Base-by-base conservation (phyloP, 2,329 filamentous ascomycete genomes). In the Sporothrix dimorphospora region DNA sequence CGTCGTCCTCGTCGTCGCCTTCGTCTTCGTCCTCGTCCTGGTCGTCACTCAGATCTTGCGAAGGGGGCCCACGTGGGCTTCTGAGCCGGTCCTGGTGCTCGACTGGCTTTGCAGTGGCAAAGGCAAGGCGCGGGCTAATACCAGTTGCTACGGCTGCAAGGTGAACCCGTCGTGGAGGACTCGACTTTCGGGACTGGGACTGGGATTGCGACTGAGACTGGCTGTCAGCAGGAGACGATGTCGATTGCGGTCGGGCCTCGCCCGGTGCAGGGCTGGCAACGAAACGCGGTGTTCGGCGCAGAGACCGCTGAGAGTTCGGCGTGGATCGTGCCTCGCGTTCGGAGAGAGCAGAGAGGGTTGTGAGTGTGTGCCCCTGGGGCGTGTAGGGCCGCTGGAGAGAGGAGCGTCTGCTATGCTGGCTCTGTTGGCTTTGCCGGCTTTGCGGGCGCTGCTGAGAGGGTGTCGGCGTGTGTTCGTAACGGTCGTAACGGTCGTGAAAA, bases 401-500 rank as follows among this genome's bases (percentile, higher is more conserved):
- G 76, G 76, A 75, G 71, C 78, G 83, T 81, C n/a, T 61, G 68
- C 81, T 79, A 76, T 79, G 80, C 80, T 82, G 82, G 79, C 78
- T 81, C 77, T 42, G 57, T 19, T 63, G 57, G 11, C 34, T 63
- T 79, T 78, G 73, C 79, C 77, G 76, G 69, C 69, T 59, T 63
- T 66, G 69, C 21, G 63, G 69, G 47, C 57, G 38, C 70, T 49
- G 47, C 49, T 51, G 68, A 16, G 47, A 69, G 47, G 77, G 75
- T 74, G 81, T 75, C 72, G 79, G 63, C n/a, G 81, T 77, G 81
- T 80, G 78, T 83, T 85, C 85, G 85, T 87, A 79, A 81, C 77
- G 81, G 79, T 87, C 85, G 87, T 87, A 81, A 85, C 82, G 83
- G 85, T 87, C 85, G 83, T 86, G 79, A 86, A 73, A 76, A 55